Percentiles rank a stretch among this genome's conserved stretches.
phyloP scores from a whole-genome alignment of 805 yeast genomes.

The Candida anglica region DNA sequence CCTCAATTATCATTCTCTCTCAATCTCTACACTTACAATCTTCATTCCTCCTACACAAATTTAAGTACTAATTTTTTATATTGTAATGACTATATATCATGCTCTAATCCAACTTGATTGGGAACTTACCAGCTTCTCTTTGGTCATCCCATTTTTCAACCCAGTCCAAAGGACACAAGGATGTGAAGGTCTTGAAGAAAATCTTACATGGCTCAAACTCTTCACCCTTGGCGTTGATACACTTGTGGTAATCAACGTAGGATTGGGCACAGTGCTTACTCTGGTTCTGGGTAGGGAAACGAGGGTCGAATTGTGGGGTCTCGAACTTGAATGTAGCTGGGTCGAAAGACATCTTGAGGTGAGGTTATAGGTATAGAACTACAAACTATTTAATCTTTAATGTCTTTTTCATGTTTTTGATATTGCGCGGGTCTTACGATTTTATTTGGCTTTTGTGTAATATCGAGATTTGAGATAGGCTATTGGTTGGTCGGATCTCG shows the following conservation, averaged over 20 bases:
- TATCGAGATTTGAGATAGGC: neutral
- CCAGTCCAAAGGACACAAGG: slow-evolving; percentile 85
- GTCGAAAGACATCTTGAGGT: slow-evolving; percentile 30
- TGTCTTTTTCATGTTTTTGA: neutral
- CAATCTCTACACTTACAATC: too few relatives aligned
- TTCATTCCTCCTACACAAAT: too few relatives aligned
- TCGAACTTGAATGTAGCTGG: slow-evolving; percentile 38
- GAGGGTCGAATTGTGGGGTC: slow-evolving; percentile 67
- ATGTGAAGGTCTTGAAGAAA: slow-evolving; percentile 84
- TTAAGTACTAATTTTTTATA: too few relatives aligned
- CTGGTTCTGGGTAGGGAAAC: slow-evolving; percentile 97
- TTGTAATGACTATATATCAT: slow-evolving; percentile 1
- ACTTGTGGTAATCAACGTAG: slow-evolving; percentile 96
- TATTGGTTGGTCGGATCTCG: slow-evolving; percentile 3
- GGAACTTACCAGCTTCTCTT: slow-evolving; percentile 55
- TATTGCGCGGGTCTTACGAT: slow-evolving; percentile 4
- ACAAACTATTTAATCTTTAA: neutral
- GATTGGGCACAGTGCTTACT: slow-evolving; percentile 98
- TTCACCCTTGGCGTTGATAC: slow-evolving; percentile 95
- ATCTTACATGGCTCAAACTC: slow-evolving; percentile 97
- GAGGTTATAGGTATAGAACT: neutral
- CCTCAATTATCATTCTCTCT: too few relatives aligned
- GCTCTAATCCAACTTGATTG: slow-evolving; percentile 33
- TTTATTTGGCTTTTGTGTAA: slow-evolving; percentile 4
- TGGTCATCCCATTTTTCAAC: slow-evolving; percentile 85